Evolutionary conservation across 768 basidiomycete genomes (phyloP).

Genomic region (Leccinum fibrillosum): DNA sequence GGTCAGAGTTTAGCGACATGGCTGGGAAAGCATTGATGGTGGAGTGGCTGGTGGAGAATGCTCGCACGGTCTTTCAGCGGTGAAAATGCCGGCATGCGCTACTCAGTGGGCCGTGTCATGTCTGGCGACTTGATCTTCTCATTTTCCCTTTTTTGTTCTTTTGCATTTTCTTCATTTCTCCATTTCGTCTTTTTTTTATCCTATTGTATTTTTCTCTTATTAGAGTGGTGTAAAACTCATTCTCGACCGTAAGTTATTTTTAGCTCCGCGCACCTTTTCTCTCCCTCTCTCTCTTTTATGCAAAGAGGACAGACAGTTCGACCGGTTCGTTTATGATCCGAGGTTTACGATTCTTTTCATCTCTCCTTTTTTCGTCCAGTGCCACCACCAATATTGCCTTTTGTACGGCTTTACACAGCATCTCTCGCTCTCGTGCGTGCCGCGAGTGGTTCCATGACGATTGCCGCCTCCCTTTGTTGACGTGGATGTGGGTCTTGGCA

Average conservation of each 20-base stretch:
- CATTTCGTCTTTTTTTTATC: not conserved
- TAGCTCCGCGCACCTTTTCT: not conserved
- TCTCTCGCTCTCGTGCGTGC: not conserved
- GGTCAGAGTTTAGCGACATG: slow-evolving; percentile 95
- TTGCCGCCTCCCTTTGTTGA: not conserved
- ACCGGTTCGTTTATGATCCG: not conserved
- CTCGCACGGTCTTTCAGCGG: slow-evolving; percentile 47
- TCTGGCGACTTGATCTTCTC: not conserved
- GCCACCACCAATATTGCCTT: not conserved
- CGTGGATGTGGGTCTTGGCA: not conserved
- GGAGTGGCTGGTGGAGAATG: slow-evolving; percentile 94
- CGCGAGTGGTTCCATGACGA: not conserved
- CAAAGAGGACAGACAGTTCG: slow-evolving; percentile 1
- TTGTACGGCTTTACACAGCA: not conserved
- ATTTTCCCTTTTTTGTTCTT: not conserved
- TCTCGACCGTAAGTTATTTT: slow-evolving; percentile 22
- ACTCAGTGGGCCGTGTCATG: not conserved
- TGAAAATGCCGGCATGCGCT: slow-evolving; percentile 1
- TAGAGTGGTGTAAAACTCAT: slow-evolving; percentile 12
- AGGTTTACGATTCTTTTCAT: not conserved
- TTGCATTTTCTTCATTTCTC: not conserved
- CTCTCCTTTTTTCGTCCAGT: not conserved
- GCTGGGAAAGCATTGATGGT: slow-evolving; percentile 91
- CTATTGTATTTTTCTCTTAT: slow-evolving; percentile 27
- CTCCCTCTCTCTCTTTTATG: not conserved